Evolutionary conservation across 2,329 filamentous ascomycete genomes (phyloP), one percentile per base, ranked within the genome.

Genomic region (Aspergillus thermomutatus): DNA sequence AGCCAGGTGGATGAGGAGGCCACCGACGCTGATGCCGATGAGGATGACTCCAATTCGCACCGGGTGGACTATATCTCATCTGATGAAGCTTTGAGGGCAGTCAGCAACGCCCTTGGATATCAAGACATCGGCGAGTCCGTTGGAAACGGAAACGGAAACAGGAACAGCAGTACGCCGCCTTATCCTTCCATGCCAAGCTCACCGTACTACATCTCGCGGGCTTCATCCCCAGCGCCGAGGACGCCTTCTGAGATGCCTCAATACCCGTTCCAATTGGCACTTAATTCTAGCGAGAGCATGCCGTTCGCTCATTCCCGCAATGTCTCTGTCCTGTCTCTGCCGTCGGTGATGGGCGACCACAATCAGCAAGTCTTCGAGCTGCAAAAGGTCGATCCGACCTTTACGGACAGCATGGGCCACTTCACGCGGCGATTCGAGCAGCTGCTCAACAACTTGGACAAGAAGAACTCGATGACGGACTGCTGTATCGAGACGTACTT

Each of bases 351-450:
- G 83, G 83, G 84, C 19, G 83, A 83, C 57, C 31, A 37, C 31
- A 37, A 37, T 37, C 84, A 84, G 64, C 81, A 80, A 50, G 80
- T 85, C 63, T 84, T 82, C 65, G 80, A 83, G 60, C 79, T 87
- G 25, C 85, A 88, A 66, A 84, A 87, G 56, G 83, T 88, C 0
- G 84, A 86, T 62, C 85, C 85, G 2, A 85, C 84, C 73, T 88
- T 88, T 73, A 87, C 82, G 6, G 85, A 88, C 66, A 80, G 81
- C 47, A 83, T 79, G 28, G 84, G 84, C 37, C 77, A 84, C 58
- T 88, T 85, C 69, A 84, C 82, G 58, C 76, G 77, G 58, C 78
- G 74, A 4, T 87, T 87, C 60, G 80, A 83, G 58, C 78, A 80
- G 68, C 81, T 79, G 64, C 78, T 87, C 0, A 79, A 82, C 25